These are phyloP conservation scores for Rhizopogon salebrosus DNA, from an alignment of 768 basidiomycete species.

Conservation along the genomic window DNA sequence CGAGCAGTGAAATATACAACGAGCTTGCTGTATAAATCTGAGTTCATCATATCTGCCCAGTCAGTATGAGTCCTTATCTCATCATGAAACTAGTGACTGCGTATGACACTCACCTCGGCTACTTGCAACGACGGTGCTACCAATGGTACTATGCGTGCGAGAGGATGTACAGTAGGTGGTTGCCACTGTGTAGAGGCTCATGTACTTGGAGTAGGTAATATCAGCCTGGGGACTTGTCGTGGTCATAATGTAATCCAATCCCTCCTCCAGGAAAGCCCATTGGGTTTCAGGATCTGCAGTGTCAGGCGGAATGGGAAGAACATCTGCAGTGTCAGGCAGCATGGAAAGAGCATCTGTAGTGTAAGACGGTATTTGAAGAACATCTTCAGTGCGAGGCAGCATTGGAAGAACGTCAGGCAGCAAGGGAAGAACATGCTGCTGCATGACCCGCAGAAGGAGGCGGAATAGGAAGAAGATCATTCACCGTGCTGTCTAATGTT, in stretches of 20 bases:
- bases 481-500: no score
- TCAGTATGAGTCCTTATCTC: conserved; percentile 7
- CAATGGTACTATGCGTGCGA: conserved; percentile 56
- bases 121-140: conserved; percentile 27
- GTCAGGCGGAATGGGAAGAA: no score
- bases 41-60: conserved; percentile 91
- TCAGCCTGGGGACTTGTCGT: conserved; percentile 85
- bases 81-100: conserved; percentile 5
- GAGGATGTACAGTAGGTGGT: conserved; percentile 98
- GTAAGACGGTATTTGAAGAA: no score
- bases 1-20: conserved; percentile 86
- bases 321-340: no score
- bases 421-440: no score
- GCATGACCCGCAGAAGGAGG: no score
- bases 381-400: no score
- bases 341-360: no score
- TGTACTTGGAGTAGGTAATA: conserved; percentile 86
- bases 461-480: no score
- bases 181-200: conserved; percentile 84
- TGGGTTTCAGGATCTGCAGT: conserved; percentile 75
- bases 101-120: conserved; percentile 50
- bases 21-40: conserved; percentile 94
- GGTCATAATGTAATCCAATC: conserved; percentile 88
- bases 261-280: conserved; percentile 84
- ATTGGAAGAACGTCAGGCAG: no score